phyloP scores from a whole-genome alignment of 2,329 filamentous ascomycete genomes.

The Gliomastix tumulicola region DNA sequence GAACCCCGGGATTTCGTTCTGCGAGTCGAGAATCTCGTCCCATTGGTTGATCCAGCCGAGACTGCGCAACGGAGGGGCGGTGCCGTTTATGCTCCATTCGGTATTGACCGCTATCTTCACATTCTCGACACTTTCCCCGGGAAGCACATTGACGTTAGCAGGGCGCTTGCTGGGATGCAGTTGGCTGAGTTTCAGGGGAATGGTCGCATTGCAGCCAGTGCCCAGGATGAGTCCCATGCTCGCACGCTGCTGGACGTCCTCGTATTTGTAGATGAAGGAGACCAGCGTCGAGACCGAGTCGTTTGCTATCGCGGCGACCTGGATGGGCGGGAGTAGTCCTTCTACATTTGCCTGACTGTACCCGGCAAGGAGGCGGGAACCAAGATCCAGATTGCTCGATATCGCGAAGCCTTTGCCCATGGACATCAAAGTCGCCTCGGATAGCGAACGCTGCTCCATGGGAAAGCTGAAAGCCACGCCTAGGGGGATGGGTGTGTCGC shows the following conservation, averaged over 20 bases:
- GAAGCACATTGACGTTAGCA: conserved; percentile 38
- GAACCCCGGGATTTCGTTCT: conserved; percentile 66
- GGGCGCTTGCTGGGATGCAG: conserved; percentile 59
- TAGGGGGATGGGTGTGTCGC: conserved; percentile 44
- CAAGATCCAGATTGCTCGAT: conserved; percentile 52
- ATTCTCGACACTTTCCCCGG: conserved; percentile 36
- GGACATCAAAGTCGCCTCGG: conserved; percentile 55
- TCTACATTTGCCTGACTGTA: conserved; percentile 41
- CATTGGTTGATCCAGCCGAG: conserved; percentile 60
- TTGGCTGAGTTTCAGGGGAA: conserved; percentile 58
- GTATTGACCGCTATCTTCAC: conserved; percentile 74
- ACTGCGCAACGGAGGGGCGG: conserved; percentile 58
- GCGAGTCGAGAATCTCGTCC: conserved; percentile 60
- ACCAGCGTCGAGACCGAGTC: conserved; percentile 75
- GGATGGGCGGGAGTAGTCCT: conserved; percentile 52
- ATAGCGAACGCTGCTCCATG: conserved; percentile 56
- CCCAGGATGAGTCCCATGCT: conserved; percentile 77
- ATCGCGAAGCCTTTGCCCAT: conserved; percentile 69
- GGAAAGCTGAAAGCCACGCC: conserved; percentile 68
- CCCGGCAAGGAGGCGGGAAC: conserved; percentile 48
- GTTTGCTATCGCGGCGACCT: conserved; percentile 71
- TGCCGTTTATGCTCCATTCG: conserved; percentile 76
- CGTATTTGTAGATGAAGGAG: conserved; percentile 67
- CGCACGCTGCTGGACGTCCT: conserved; percentile 53
- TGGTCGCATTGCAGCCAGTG: conserved; percentile 75